phyloP scores from a whole-genome alignment of 306 rosid genomes.

The Pueraria montana region DNA sequence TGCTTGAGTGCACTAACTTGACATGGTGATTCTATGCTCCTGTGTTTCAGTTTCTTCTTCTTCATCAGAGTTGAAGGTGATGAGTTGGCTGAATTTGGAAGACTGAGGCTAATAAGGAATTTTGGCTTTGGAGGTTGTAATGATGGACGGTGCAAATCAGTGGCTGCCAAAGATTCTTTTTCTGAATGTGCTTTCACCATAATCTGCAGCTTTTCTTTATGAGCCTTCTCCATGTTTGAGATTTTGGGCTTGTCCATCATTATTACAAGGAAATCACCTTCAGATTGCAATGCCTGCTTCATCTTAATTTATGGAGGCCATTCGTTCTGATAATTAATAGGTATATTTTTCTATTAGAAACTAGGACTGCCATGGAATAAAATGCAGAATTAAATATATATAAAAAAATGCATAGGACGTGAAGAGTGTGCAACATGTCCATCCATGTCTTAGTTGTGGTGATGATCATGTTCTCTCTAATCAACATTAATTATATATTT shows the following conservation, averaged over 20 bases:
- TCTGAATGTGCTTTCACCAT: slow-evolving; percentile 75
- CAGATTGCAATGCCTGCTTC: neutral
- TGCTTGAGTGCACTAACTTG: slow-evolving; percentile 42
- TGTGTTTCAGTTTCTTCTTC: slow-evolving; percentile 62
- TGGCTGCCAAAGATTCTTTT: slow-evolving; percentile 41
- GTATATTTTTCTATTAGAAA: too few relatives aligned
- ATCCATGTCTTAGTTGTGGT: slow-evolving; percentile 45
- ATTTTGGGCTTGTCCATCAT: slow-evolving; percentile 22
- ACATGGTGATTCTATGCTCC: slow-evolving; percentile 52
- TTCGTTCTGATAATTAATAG: neutral
- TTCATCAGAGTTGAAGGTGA: slow-evolving; percentile 55
- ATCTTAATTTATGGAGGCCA: slow-evolving; percentile 3
- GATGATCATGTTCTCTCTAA: slow-evolving; percentile 53
- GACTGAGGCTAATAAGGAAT: slow-evolving; percentile 75
- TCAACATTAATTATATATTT: slow-evolving; percentile 29
- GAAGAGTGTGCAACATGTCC: slow-evolving; percentile 53
- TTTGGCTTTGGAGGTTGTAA: slow-evolving; percentile 64
- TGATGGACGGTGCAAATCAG: slow-evolving; percentile 54
- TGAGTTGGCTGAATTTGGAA: slow-evolving; percentile 73
- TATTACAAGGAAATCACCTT: neutral
- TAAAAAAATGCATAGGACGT: slow-evolving; percentile 20
- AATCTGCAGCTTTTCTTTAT: slow-evolving; percentile 75
- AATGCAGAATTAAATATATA: too few relatives aligned
- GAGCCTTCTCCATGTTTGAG: slow-evolving; percentile 47
- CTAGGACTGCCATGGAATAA: too few relatives aligned